Base-by-base conservation (phyloP, 2,329 filamentous ascomycete genomes). In the Chrysosporium queenslandicum region DNA sequence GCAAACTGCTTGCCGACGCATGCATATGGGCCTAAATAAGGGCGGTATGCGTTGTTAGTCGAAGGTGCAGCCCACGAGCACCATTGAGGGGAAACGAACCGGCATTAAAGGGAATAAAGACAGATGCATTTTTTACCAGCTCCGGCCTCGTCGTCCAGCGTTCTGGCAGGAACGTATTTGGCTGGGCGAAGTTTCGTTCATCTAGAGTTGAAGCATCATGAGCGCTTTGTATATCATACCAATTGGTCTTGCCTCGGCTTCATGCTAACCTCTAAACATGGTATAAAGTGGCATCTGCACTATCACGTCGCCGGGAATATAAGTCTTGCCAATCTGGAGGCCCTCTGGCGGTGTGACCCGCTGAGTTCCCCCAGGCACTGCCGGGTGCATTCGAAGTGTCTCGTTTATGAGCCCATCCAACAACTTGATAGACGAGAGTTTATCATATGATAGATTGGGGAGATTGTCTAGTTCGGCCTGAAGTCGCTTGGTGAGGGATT, bases 101-200 rank as follows among this genome's bases (percentile, higher is more conserved):
- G 21, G 6, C 16, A 25, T 39, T 40, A n/a, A 23, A 48, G 8
- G 61, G 61, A 1, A 58, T 57, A 18, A 55, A 63, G 0, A 53
- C 58, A 25, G 37, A 36, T 34, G 53, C 54, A 34, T 63, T 53
- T 3, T 58, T 41, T 0, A 61, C 56, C 8, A 61, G 41, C 32
- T 59, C 55, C 3, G 59, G 55, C 6, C 25, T 55, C 3, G 60
- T 50, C 9, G 56, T 57, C 60, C 60, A 63, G 8, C 61, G 58
- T 39, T 62, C 59, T 6, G 61, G 61, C 12, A 63, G 60, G 30
- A 63, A 63, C 18, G 55, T 46, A 6, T 57, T 25, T 1, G 60
- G 53, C n/a, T 43, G 45, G 16, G 20, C 14, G 14, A 74, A 49
- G 74, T 69, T 32, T 66, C 73, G 53, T 73, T 74, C 39, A 74